Evolutionary conservation across 495 filamentous ascomycete species (phyloP).

Genomic region (Tuber magnatum): DNA sequence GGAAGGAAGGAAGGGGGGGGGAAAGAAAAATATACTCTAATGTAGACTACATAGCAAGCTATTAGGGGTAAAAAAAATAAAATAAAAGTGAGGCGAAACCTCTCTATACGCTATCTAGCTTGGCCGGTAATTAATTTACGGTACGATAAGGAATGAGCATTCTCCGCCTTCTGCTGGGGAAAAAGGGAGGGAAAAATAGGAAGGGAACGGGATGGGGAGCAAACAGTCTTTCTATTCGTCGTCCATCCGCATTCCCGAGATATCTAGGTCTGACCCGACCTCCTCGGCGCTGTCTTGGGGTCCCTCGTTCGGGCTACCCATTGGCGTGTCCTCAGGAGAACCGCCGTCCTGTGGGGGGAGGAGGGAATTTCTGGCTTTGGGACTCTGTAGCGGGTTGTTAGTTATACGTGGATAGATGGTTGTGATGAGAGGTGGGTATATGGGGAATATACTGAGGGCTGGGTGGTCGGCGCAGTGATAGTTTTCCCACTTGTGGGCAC

Average conservation of each 20-base stretch:
- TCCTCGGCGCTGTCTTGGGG: not conserved
- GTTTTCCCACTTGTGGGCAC: conserved; percentile 15
- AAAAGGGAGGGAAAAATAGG: not conserved
- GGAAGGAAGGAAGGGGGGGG: too few relatives aligned
- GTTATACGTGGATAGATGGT: not conserved
- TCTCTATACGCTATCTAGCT: not conserved
- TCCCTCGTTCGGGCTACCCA: conserved; percentile 32
- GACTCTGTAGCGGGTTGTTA: conserved; percentile 26
- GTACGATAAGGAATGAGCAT: not conserved
- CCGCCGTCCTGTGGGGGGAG: conserved; percentile 33
- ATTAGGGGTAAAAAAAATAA: not conserved
- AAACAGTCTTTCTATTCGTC: not conserved
- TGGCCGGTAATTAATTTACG: not conserved
- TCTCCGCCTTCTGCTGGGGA: not conserved
- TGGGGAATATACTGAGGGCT: conserved; percentile 27
- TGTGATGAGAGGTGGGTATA: not conserved
- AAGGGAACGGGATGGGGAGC: not conserved
- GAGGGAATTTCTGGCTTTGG: conserved; percentile 18
- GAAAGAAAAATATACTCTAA: not conserved
- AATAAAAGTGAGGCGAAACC: not conserved
- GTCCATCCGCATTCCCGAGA: not conserved
- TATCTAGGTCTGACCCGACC: not conserved
- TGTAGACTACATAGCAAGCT: not conserved
- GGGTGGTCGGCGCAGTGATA: conserved; percentile 27
- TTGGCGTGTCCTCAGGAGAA: conserved; percentile 31